Base-by-base conservation (phyloP, 2,329 filamentous ascomycete species). In the Exophiala alcalophila region DNA sequence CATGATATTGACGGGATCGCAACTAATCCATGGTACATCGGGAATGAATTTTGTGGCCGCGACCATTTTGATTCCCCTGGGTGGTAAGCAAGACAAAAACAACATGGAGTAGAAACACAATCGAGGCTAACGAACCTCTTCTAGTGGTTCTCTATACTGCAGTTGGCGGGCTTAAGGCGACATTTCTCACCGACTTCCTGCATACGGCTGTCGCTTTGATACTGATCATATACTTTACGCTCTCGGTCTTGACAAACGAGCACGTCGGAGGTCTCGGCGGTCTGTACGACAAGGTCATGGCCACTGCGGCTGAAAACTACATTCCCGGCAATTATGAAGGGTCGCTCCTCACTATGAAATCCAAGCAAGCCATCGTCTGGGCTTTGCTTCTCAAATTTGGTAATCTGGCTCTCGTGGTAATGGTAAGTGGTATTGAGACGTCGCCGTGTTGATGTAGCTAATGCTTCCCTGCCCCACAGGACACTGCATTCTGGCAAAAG, bases 401-500 rank as follows among this genome's bases (percentile, higher is more conserved):
- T 10, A 74, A 74, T 38, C 56, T 74, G 12, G 70, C 68, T 5
- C 60, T 73, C 0, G 72, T 74, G 0, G 60, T 73, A 4, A 74
- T 75, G 69, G 14, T 32, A 32, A 25, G 23, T 25, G 29, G 11
- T 16, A 12, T 15, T 16, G 5, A 32, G n/a, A 32, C 11, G 29
- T 16, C 16, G 16, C 16, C 14, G 16, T 16, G 14, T 7, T 25
- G 23, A n/a, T 25, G 23, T 25, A 7, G 29, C 10, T 11, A 30
- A 6, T 8, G 12, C 12, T 14, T 8, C 27, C 27, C 8, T 30
- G 27, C 9, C 27, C 15, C 9, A 30, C 36, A 62, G 59, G 68
- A 75, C 49, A 75, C 71, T 3, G 71, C 66, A 1, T 76, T 75
- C 56, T 76, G 70, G 70, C 71, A 74, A 42, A 75, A 76, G 57